Conservation (phyloP, 2,329 filamentous ascomycete species). For the Botrytis aclada region DNA sequence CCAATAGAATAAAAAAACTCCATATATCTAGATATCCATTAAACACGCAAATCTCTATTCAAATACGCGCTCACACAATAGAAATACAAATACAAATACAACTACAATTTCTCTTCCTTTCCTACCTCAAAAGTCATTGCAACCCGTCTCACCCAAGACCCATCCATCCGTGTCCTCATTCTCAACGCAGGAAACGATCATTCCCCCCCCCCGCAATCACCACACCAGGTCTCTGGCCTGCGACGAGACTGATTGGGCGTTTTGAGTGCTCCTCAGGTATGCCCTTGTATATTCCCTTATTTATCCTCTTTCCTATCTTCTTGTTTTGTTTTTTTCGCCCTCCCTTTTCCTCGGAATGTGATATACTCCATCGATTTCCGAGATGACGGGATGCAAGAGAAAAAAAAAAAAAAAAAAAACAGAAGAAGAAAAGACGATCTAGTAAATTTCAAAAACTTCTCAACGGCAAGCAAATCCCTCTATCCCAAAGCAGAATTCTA, state of each 20-base stretch:
- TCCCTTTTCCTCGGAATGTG: no score
- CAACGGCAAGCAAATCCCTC: not conserved
- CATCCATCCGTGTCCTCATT: constrained; percentile 39
- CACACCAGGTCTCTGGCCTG: constrained; percentile 29
- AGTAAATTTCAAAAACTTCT: not conserved
- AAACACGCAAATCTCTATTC: no score
- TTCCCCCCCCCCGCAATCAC: constrained; percentile 38
- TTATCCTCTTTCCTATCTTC: no score
- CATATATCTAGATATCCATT: no score
- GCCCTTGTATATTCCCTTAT: no score
- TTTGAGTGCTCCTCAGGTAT: constrained; percentile 7
- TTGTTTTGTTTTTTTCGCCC: no score
- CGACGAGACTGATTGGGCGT: constrained; percentile 16
- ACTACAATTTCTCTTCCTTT: not conserved
- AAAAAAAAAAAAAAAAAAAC: no score
- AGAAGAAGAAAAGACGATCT: not conserved
- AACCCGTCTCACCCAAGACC: constrained; percentile 41
- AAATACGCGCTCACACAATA: no score
- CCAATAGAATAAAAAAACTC: no score
- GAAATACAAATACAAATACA: no score
- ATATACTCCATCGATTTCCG: no score
- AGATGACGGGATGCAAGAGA: no score
- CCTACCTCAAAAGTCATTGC: constrained; percentile 36
- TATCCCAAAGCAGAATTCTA: constrained; percentile 36
- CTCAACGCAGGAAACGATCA: constrained; percentile 43